Evolutionary conservation across 306 rosid species (phyloP).

Genomic region (Citrullus mucosospermus): DNA sequence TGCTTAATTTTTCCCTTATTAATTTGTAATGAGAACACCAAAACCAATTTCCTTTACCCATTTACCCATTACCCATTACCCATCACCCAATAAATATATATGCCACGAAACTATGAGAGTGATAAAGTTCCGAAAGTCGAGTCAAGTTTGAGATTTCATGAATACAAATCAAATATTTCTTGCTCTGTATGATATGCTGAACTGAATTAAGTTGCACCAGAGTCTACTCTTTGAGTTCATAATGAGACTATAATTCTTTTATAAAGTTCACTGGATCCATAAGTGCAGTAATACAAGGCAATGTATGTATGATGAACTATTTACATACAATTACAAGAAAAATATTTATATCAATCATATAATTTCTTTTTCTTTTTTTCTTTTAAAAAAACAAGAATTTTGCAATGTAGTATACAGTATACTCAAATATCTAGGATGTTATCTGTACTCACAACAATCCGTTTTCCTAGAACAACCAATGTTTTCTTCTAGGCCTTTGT

Average conservation of each 20-base stretch:
- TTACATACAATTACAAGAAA: neutral
- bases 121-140: neutral
- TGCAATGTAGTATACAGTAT: constrained; percentile 4
- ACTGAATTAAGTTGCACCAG: neutral
- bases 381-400: neutral
- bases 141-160: neutral
- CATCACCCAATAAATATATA: constrained; percentile 4
- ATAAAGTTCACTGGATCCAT: neutral
- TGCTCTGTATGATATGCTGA: neutral
- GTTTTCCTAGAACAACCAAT: constrained; percentile 62
- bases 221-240: neutral
- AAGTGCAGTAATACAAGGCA: neutral
- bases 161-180: neutral
- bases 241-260: neutral
- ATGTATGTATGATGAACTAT: neutral
- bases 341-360: neutral
- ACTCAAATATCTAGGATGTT: neutral
- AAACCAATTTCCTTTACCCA: neutral
- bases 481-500: constrained; percentile 56
- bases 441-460: neutral
- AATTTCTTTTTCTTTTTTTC: neutral
- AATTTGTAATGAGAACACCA: constrained; percentile 3
- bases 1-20: neutral
- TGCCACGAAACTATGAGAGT: constrained; percentile 1
- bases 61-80: neutral